Percentiles rank a stretch among this genome's conserved stretches.
Evolutionary conservation across 2,329 filamentous ascomycete species (phyloP).

Genomic region (Coniochaeta prunicola): DNA sequence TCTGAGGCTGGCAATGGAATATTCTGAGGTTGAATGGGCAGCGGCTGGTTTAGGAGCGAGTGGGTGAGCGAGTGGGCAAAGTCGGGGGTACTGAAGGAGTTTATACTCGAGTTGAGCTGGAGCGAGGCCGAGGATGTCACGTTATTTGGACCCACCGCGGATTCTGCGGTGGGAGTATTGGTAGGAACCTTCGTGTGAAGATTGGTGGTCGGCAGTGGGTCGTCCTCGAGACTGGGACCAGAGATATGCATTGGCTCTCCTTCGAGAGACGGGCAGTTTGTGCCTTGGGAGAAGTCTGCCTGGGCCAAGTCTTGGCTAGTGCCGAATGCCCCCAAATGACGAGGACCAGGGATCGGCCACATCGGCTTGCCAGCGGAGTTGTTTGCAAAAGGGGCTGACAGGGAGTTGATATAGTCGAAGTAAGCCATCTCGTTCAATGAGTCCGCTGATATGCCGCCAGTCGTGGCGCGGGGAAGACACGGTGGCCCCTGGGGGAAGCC

Average conservation of each 20-base stretch:
- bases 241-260: conserved; percentile 20
- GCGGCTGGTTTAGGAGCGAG: conserved; percentile 40
- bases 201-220: conserved; percentile 15
- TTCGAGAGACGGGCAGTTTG: neutral
- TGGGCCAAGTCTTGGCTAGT: conserved; percentile 8
- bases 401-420: neutral
- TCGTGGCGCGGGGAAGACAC: neutral
- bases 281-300: neutral
- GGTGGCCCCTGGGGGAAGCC: neutral
- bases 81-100: conserved; percentile 23
- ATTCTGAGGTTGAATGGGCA: conserved; percentile 23
- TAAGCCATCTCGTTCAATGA: neutral
- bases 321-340: neutral
- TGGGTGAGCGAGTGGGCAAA: conserved; percentile 36
- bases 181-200: conserved; percentile 28
- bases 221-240: conserved; percentile 21
- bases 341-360: neutral
- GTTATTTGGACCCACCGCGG: neutral
- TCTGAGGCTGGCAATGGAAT: conserved; percentile 25
- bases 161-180: conserved; percentile 30
- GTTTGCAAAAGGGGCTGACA: neutral
- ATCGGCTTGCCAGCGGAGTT: neutral
- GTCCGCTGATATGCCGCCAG: neutral
- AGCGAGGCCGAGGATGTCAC: neutral
- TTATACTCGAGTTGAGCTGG: conserved; percentile 1